phyloP scores from a whole-genome alignment of 345 rosid genomes.

The Reutealis trisperma region DNA sequence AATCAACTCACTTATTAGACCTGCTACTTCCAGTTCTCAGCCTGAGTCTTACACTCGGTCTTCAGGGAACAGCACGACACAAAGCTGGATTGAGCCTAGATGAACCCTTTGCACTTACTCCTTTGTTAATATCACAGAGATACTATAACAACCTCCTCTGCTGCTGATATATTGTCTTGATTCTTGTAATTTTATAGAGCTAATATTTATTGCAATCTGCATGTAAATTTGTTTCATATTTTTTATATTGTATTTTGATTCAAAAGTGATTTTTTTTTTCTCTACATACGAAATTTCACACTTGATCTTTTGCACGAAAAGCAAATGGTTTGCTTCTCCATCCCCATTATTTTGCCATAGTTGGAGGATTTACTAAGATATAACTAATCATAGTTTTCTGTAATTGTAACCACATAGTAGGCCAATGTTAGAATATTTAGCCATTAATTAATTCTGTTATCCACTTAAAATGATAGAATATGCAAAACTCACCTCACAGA shows the following conservation, averaged over 20 bases:
- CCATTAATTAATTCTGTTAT: no score
- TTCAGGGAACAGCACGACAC: slow-evolving; percentile 42
- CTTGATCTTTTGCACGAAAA: no score
- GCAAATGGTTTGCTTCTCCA: no score
- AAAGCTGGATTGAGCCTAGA: slow-evolving; percentile 57
- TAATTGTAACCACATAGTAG: no score
- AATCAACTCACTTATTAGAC: slow-evolving; percentile 17
- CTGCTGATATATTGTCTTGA: background rate
- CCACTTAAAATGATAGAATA: no score
- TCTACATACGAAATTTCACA: no score
- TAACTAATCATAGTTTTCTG: no score
- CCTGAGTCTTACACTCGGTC: slow-evolving; percentile 48
- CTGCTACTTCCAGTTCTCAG: slow-evolving; percentile 23
- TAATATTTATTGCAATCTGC: background rate
- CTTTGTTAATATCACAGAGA: background rate
- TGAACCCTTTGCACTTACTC: slow-evolving; percentile 20
- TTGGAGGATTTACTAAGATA: no score
- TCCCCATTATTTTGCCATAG: no score
- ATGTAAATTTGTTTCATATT: background rate
- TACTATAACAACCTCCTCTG: background rate
- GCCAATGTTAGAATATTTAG: no score
- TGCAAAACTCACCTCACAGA: no score
- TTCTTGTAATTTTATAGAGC: background rate
- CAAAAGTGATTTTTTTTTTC: background rate
- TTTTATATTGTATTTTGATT: background rate